These are phyloP conservation scores for Ganoderma lingzhi DNA, from an alignment of 1,284 basidiomycete species.

Conservation along the genomic window DNA sequence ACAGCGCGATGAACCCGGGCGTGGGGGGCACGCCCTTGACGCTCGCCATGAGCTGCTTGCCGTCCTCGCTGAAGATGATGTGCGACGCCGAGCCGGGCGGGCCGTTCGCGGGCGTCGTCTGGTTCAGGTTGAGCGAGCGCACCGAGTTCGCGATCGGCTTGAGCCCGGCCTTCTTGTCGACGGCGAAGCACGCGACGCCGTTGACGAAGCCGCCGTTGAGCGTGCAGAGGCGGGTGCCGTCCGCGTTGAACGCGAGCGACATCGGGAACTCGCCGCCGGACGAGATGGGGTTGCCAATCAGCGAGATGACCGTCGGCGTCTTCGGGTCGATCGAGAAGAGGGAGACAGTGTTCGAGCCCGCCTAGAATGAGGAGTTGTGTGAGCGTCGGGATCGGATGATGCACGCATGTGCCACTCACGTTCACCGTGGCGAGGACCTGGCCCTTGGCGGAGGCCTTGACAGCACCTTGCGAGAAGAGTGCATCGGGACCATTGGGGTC, in stretches of 20 bases:
- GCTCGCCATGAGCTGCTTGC: slow-evolving; percentile 52
- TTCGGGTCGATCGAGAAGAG: slow-evolving; percentile 53
- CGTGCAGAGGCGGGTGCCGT: slow-evolving; percentile 50
- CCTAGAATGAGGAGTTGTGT: slow-evolving; percentile 33
- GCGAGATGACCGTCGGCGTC: slow-evolving; percentile 48
- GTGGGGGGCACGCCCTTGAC: slow-evolving; percentile 54
- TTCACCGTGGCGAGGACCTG: slow-evolving; percentile 55
- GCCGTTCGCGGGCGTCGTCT: slow-evolving; percentile 52
- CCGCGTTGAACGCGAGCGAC: slow-evolving; percentile 52
- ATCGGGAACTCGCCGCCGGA: slow-evolving; percentile 59
- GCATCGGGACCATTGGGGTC: slow-evolving; percentile 49
- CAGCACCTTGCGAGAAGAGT: slow-evolving; percentile 54
- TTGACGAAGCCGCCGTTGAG: slow-evolving; percentile 54
- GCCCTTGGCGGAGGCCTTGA: slow-evolving; percentile 50
- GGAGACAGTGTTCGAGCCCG: slow-evolving; percentile 57
- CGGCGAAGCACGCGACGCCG: slow-evolving; percentile 55
- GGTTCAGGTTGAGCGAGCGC: slow-evolving; percentile 52
- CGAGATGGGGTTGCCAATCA: slow-evolving; percentile 51
- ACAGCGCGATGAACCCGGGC: slow-evolving; percentile 59
- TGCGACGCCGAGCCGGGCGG: slow-evolving; percentile 53
- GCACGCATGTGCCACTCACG: slow-evolving; percentile 38
- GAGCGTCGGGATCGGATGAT: no score
- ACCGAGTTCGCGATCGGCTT: slow-evolving; percentile 48
- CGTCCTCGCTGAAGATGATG: slow-evolving; percentile 54
- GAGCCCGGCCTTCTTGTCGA: slow-evolving; percentile 51